Conservation (phyloP, 2,329 filamentous ascomycete species). For the Colletotrichum echinochloae region DNA sequence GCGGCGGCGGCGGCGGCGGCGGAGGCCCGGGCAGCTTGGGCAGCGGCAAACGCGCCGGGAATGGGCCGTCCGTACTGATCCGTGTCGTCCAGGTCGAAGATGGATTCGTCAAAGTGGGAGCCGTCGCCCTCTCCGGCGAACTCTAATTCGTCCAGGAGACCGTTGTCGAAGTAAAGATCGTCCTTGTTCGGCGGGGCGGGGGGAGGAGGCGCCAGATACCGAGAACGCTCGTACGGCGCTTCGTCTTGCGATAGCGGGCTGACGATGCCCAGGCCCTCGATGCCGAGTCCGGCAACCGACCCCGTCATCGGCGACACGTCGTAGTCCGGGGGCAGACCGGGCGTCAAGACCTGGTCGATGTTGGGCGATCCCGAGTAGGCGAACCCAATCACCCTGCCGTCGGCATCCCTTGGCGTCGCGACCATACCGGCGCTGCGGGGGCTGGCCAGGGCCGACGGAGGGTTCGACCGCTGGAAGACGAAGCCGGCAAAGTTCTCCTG, state of each 20-base stretch:
- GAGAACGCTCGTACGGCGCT: conserved; percentile 43
- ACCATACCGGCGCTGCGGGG: conserved; percentile 61
- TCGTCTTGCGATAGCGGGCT: conserved; percentile 26
- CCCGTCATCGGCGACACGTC: conserved; percentile 37
- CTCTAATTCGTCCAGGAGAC: conserved; percentile 58
- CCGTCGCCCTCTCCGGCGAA: conserved; percentile 66
- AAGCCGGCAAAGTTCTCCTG: conserved; percentile 73
- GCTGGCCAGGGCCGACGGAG: conserved; percentile 62
- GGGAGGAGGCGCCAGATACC: conserved; percentile 38
- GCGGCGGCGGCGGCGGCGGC: conserved; percentile 16
- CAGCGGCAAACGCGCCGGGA: conserved; percentile 67
- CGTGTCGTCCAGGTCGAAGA: conserved; percentile 77
- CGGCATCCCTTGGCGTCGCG: conserved; percentile 66
- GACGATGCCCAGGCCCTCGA: conserved; percentile 51
- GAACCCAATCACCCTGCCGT: conserved; percentile 68
- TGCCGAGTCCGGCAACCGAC: conserved; percentile 55
- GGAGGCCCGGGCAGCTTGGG: conserved; percentile 58
- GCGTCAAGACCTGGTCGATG: conserved; percentile 33
- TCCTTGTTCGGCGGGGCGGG: conserved; percentile 50
- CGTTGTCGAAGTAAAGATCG: conserved; percentile 79
- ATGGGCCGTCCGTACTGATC: conserved; percentile 71
- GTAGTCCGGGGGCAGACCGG: conserved; percentile 27
- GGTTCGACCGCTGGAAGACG: conserved; percentile 67
- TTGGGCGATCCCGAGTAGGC: conserved; percentile 61
- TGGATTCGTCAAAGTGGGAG: conserved; percentile 75